phyloP scores from a whole-genome alignment of 192 early-diverging fungal species.

The Rhizophagus sp. region DNA sequence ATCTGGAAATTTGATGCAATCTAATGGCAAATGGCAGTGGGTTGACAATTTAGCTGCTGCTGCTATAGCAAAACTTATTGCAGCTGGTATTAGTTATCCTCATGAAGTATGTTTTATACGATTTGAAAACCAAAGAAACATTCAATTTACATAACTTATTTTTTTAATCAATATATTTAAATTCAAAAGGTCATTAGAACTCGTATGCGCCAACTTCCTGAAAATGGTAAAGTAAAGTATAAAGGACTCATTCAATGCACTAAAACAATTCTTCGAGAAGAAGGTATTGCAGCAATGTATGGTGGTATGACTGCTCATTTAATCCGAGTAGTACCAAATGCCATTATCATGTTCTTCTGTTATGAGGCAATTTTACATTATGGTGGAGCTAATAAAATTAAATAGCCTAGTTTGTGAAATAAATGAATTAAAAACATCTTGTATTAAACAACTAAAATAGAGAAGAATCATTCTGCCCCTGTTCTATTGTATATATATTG shows the following conservation, averaged over 20 bases:
- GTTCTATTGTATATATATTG: not conserved
- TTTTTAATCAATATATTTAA: not conserved
- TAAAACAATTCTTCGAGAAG: slow-evolving; percentile 65
- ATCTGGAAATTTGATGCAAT: slow-evolving; percentile 17
- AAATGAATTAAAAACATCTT: not conserved
- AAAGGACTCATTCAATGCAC: slow-evolving; percentile 65
- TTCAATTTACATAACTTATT: not conserved
- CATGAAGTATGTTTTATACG: slow-evolving; percentile 72
- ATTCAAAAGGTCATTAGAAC: slow-evolving; percentile 65
- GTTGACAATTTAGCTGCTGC: slow-evolving; percentile 82
- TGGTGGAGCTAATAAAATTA: slow-evolving; percentile 12
- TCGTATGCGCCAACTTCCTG: slow-evolving; percentile 81
- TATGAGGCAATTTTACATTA: slow-evolving; percentile 74
- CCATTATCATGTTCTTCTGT: slow-evolving; percentile 90
- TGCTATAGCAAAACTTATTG: slow-evolving; percentile 82
- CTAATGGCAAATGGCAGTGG: slow-evolving; percentile 59
- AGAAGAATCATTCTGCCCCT: not conserved
- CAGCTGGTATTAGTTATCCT: slow-evolving; percentile 88
- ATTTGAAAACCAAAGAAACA: not conserved
- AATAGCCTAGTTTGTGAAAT: not conserved
- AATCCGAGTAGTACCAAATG: slow-evolving; percentile 93
- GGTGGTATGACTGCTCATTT: slow-evolving; percentile 96
- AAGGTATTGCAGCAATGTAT: slow-evolving; percentile 86
- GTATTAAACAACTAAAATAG: not conserved
- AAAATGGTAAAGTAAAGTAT: slow-evolving; percentile 71